phyloP scores from a whole-genome alignment of 139 green algal genomes.

The Coelastrella sp. region DNA sequence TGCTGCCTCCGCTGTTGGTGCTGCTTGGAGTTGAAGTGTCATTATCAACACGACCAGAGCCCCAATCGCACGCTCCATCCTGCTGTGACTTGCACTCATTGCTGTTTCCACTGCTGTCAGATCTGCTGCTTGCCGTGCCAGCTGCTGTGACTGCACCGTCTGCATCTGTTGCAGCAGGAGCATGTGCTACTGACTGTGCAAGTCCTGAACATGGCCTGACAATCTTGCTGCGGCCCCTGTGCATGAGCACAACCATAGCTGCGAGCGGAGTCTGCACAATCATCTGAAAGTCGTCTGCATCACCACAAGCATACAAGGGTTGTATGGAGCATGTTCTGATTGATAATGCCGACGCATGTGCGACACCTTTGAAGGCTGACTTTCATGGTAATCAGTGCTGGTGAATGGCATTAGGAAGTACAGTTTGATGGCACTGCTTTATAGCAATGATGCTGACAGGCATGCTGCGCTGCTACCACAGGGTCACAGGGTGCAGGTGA shows the following conservation, averaged over 20 bases:
- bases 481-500: no score
- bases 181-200: neutral
- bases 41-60: neutral
- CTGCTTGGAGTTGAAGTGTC: neutral
- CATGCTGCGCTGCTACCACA: no score
- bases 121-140: neutral
- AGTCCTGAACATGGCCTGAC: neutral
- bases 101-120: slow-evolving; percentile 10
- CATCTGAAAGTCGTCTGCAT: slow-evolving; percentile 25
- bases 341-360: no score
- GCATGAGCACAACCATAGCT: slow-evolving; percentile 8
- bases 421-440: no score
- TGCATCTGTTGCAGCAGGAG: neutral
- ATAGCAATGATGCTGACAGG: no score
- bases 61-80: no score
- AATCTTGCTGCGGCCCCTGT: slow-evolving; percentile 5
- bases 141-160: neutral
- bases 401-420: no score
- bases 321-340: no score
- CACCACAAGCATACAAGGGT: neutral
- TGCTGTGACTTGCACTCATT: neutral
- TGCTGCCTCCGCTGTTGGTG: neutral
- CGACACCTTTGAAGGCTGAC: no score
- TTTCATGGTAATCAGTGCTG: no score
- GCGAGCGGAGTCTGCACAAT: neutral